phyloP scores from a whole-genome alignment of 345 rosid species.

The Dipteronia sinensis region DNA sequence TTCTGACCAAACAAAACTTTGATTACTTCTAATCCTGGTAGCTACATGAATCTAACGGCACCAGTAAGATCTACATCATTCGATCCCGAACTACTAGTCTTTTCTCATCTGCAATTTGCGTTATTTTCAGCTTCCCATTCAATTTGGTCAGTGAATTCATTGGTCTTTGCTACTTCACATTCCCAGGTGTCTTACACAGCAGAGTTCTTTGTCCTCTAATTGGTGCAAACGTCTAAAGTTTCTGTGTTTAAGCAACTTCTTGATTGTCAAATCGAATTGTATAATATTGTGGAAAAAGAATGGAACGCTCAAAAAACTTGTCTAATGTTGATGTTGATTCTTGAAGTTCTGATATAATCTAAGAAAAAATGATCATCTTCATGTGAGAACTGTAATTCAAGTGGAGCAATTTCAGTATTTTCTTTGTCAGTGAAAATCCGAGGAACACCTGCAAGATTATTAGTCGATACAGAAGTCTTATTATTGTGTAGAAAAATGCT shows the following conservation, averaged over 20 bases:
- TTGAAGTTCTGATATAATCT: constrained; percentile 72
- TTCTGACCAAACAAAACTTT: not conserved
- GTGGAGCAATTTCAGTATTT: constrained; percentile 56
- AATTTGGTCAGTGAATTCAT: not conserved
- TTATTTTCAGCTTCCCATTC: not conserved
- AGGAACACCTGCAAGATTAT: constrained; percentile 62
- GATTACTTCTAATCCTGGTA: not conserved
- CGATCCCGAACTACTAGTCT: not conserved
- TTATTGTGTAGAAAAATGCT: constrained; percentile 7
- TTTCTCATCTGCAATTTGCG: not conserved
- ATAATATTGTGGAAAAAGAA: not conserved
- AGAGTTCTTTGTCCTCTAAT: constrained; percentile 2
- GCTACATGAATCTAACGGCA: not conserved
- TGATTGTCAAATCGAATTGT: not conserved
- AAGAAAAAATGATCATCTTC: constrained; percentile 40
- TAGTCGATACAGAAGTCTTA: constrained; percentile 5
- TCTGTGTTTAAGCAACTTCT: not conserved
- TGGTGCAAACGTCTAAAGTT: not conserved
- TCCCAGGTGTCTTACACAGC: not conserved
- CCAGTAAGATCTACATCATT: not conserved
- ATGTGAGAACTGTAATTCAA: constrained; percentile 49
- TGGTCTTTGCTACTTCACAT: not conserved
- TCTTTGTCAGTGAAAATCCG: constrained; percentile 72
- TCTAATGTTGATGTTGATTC: constrained; percentile 89
- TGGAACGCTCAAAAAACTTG: constrained; percentile 57